Evolutionary conservation across 495 filamentous ascomycete species (phyloP).

Genomic region (Neurospora tetraspora): DNA sequence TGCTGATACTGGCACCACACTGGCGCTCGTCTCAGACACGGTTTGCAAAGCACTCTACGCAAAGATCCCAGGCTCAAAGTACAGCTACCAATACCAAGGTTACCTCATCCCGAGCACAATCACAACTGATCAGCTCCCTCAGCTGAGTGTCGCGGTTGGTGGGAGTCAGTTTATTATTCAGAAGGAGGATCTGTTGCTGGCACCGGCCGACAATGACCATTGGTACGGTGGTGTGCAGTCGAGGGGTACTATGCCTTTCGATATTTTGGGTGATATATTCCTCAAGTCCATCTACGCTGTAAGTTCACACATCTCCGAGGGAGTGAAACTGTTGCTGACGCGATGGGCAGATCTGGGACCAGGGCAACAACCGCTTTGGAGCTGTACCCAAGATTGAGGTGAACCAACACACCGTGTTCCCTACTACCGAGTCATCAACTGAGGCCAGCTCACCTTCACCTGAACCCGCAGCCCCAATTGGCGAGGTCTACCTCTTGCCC

Average conservation of each 20-base stretch:
- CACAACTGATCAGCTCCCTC: conserved; percentile 49
- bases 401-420: conserved; percentile 37
- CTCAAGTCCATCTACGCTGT: conserved; percentile 69
- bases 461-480: not conserved
- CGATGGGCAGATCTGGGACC: conserved; percentile 55
- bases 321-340: not conserved
- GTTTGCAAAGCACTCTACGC: conserved; percentile 60
- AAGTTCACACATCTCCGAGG: conserved; percentile 21
- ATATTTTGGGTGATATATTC: conserved; percentile 67
- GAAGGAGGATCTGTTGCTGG: conserved; percentile 63
- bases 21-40: conserved; percentile 58
- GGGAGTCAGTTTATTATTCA: conserved; percentile 55
- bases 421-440: conserved; percentile 8
- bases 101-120: conserved; percentile 54
- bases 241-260: conserved; percentile 53
- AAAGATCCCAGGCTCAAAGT: conserved; percentile 56
- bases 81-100: conserved; percentile 55
- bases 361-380: conserved; percentile 61
- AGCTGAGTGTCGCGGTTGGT: conserved; percentile 59
- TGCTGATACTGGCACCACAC: conserved; percentile 69
- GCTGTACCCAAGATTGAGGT: conserved; percentile 54
- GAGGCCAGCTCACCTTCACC: conserved; percentile 1
- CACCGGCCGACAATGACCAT: conserved; percentile 43
- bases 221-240: conserved; percentile 71
- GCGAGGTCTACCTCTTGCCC: not conserved